Evolutionary conservation across 129 eudicot species (phyloP).

Genomic region (Tagetes erecta): DNA sequence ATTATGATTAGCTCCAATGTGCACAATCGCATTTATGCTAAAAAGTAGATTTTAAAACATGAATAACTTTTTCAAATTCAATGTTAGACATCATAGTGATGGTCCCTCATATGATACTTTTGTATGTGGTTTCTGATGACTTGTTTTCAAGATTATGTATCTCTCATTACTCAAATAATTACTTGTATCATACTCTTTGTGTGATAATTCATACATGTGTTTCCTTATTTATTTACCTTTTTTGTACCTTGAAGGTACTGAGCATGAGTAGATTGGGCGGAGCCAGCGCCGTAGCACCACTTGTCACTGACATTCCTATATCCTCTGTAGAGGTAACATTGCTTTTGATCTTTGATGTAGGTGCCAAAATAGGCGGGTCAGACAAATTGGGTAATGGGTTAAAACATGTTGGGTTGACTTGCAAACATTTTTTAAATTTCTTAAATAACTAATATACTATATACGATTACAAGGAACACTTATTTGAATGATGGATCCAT

Average conservation of each 20-base stretch:
- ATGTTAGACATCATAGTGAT: slow-evolving; percentile 26
- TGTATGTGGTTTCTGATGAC: slow-evolving; percentile 31
- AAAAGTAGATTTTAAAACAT: slow-evolving; percentile 13
- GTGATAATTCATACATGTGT: slow-evolving; percentile 3
- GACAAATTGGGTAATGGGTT: slow-evolving; percentile 10
- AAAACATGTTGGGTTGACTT: background rate
- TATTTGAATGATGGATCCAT: background rate
- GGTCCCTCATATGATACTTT: slow-evolving; percentile 26
- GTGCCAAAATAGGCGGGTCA: slow-evolving; percentile 7
- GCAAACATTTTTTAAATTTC: background rate
- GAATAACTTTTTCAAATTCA: slow-evolving; percentile 21
- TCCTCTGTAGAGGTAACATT: slow-evolving; percentile 75
- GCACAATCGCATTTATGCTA: slow-evolving; percentile 32
- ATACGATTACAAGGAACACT: background rate
- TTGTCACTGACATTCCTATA: slow-evolving; percentile 91
- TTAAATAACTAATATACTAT: background rate
- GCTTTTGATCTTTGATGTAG: background rate
- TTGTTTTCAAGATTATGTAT: background rate
- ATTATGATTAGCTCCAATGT: slow-evolving; percentile 32
- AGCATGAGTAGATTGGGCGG: slow-evolving; percentile 99
- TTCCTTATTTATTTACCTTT: slow-evolving; percentile 2
- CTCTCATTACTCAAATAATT: slow-evolving; percentile 12
- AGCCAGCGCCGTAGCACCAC: slow-evolving; percentile 97
- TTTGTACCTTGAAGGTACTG: slow-evolving; percentile 61
- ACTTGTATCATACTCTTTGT: slow-evolving; percentile 20